Evolutionary conservation across 352 stramenopile species (phyloP).

Genomic region (Peronospora belbahrii): DNA sequence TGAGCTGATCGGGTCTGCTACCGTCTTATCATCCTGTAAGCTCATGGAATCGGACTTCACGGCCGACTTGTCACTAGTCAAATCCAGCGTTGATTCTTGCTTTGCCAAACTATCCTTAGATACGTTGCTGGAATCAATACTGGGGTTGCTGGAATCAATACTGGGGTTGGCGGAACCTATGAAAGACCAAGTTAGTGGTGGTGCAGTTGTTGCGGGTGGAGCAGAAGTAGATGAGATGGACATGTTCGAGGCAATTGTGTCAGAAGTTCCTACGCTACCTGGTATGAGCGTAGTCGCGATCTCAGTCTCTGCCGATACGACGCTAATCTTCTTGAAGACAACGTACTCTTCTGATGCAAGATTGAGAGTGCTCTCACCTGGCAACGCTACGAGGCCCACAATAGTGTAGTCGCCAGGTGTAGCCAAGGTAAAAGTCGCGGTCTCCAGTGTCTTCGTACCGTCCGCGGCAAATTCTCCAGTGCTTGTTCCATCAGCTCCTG

Average conservation of each 20-base stretch:
- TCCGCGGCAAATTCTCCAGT: slow-evolving; percentile 36
- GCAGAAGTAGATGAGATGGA: slow-evolving; percentile 8
- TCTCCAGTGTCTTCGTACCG: slow-evolving; percentile 39
- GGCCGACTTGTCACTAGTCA: slow-evolving; percentile 2
- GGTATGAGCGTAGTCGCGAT: slow-evolving; percentile 15
- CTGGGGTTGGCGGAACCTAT: slow-evolving; percentile 16
- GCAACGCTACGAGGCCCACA: slow-evolving; percentile 53
- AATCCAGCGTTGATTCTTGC: not conserved
- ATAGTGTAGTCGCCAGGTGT: slow-evolving; percentile 56
- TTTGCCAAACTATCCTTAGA: slow-evolving; percentile 4
- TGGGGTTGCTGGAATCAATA: too few relatives aligned
- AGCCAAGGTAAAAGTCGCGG: slow-evolving; percentile 41
- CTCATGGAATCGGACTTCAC: not conserved
- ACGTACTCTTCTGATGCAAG: slow-evolving; percentile 56
- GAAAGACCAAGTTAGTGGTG: slow-evolving; percentile 20
- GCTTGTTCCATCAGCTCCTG: slow-evolving; percentile 25
- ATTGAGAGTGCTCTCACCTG: slow-evolving; percentile 38
- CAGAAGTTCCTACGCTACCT: slow-evolving; percentile 20
- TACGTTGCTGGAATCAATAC: too few relatives aligned
- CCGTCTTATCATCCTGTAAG: not conserved
- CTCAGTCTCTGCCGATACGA: slow-evolving; percentile 39
- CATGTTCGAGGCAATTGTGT: slow-evolving; percentile 3
- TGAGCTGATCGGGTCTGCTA: slow-evolving; percentile 5
- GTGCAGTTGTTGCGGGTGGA: slow-evolving; percentile 19
- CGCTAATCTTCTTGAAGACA: slow-evolving; percentile 54